Evolutionary conservation across 225 moss, liverwort and hornwort genomes (phyloP), one percentile per base, ranked within the genome.

Genomic region (Lunularia cruciata): DNA sequence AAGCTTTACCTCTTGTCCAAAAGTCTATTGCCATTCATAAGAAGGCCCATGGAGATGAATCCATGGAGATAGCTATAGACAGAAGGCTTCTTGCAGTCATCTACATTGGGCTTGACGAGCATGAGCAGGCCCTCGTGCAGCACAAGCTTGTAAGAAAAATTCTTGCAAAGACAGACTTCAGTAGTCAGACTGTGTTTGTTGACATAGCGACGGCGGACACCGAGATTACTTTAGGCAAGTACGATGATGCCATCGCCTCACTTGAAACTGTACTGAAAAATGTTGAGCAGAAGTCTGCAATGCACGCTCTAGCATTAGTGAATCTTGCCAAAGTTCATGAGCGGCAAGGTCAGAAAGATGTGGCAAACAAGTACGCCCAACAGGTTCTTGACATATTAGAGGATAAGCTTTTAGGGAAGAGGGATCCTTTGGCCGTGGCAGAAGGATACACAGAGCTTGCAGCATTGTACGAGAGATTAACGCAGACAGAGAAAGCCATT

Each of bases 191-290:
- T 14, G 83, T 85, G 20, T 96, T 92, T 79, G 90, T 92, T 5
- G 92, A 96, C 71, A 90, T 96, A 57, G 92, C 92, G 62, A 90
- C 86, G 22, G 92, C 92, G 35, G 92, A 90, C 76, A 86, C 92
- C 10, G 86, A 92, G 59, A 85, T 92, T 48, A 89, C 87, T 27
- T 82, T 96, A 38, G 86, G 89, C n/a, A 87, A 83, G 79, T 96
- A 87, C 54, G 89, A 92, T 47, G 92, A 90, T 46, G 96, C 92
- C 28, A 84, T 96, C 27, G 73, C 89, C 31, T 86, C 90, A 51
- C 89, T 96, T 32, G 75, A 87, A 67, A 79, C 77, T 63, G 89
- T 78, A 52, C 67, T 85, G 42, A 83, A 89, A 22, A 76, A 90
- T 69, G 79, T 86, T 63, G 87, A 87, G 46, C 81, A 89, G 55